Base-by-base conservation (phyloP, 176 grass and related monocot species). In the Aegilops speltoides region DNA sequence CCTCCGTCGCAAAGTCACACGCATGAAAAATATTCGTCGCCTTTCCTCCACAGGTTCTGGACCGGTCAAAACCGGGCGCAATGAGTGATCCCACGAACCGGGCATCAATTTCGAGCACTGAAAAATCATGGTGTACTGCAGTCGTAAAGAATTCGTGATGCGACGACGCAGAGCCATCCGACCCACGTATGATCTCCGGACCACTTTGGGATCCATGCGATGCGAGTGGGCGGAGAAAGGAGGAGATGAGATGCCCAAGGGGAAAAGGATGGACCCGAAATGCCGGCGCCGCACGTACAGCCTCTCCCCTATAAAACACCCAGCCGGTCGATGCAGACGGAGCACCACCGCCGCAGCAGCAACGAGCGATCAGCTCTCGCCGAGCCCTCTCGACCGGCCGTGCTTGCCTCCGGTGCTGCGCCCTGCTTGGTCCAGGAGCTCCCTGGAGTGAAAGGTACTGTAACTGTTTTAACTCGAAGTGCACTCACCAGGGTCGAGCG, bases 181-280 rank as follows among this genome's bases (percentile, higher is more conserved):
- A 82, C 25, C 1, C 10, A 7, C 26, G 63, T 19, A 54, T 2
- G 16, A 46, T 32, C 36, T 23, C 14, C 23, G 50, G 48, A 7
- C 1, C 48, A 17, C 59, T 61, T 64, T 64, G 62, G 41, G 10
- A 64, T 26, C 15, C 14, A 48, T 48, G 46, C 79, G 33, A 82
- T 43, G 41, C 41, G 41, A 43, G 79, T 82, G 63, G 79, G 16
- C 0, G 64, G 22, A 32, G 48, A 48, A 40, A 65, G 19, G 28
- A 25, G 7, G 8, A 31, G 84, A 28, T 19, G 8, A 31, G 84
- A 28, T 19, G 56, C 22, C 63, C 48, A 46, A 20, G n/a, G 36
- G 25, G 40, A 66, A 86, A 68, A 46, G 72, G 73, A 72, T 80
- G 84, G 76, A 80, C 50, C 78, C 76, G 13, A 54, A 66, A 37